Evolutionary conservation across 768 basidiomycete genomes (phyloP), one percentile per base, ranked within the genome.

Genomic region (Dioszegia crocea): DNA sequence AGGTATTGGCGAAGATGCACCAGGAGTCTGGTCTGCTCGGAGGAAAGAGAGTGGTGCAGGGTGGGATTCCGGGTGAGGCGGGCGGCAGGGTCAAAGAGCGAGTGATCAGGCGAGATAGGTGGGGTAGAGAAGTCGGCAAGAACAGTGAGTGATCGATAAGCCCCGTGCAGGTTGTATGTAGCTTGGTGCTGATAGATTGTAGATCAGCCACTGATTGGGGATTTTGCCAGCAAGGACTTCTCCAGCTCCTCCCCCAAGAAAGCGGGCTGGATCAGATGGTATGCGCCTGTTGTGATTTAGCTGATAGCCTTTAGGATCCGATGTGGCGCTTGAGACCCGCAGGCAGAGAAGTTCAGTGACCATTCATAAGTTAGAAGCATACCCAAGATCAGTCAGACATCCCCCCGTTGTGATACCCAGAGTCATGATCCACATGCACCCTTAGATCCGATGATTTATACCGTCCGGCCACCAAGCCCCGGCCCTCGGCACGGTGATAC

Each of bases 11-110:
- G 38, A n/a, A 19, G 4, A 39, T 53, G 38, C 12, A 23, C 14
- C 6, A 33, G 14, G 33, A 14, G 8, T 33, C 14, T 14, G 14
- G 14, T 33, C 6, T 6, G 17, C 33, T 3, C 4, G 51, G 51
- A 1, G 31, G 24, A 14, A 53, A 21, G 51, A 29, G 51, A 4
- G 11, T 36, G 6, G 9, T 53, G 38, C 51, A 53, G 26, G 38
- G 51, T 40, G 51, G 51, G 38, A 53, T 53, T 24, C 51, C 51
- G 11, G 51, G 39, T 40, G 51, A 53, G 17, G 38, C 11, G 36
- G 2, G 11, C 10, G 19, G 23, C 9, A 8, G 24, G 24, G 45
- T 24, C 24, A 24, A 27, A 33, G 33, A 33, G 33, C 6, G 33
- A 14, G 33, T 33, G 33, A 14, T 33, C n/a, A 21, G 31, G 49